Percentiles rank a stretch among this genome's conserved stretches.
phyloP scores from a whole-genome alignment of 2,329 filamentous ascomycete species.

The Teratosphaeriaceae sp. region DNA sequence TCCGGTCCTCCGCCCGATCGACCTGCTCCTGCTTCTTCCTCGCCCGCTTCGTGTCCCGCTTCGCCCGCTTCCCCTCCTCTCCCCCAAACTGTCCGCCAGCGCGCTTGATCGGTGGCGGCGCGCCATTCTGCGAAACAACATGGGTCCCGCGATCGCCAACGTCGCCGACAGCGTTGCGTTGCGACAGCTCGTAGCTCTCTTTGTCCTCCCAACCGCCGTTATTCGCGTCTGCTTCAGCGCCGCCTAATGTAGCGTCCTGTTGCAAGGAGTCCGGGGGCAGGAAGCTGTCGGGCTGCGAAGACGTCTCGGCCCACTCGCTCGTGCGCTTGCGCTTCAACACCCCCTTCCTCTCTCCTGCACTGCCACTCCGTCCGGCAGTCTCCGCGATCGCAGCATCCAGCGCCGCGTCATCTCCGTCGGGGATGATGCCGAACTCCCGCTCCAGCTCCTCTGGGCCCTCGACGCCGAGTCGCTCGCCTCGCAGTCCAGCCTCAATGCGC shows the following conservation, averaged over 20 bases:
- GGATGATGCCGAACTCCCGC: constrained; percentile 31
- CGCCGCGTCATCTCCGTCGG: constrained; percentile 20
- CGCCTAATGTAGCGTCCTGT: too few species aligned
- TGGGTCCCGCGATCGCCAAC: constrained; percentile 29
- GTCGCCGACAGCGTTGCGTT: constrained; percentile 36
- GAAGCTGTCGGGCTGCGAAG: neutral
- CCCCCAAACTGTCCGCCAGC: constrained; percentile 19
- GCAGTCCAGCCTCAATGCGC: constrained; percentile 46
- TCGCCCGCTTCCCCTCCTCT: constrained; percentile 37
- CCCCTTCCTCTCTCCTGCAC: constrained; percentile 22
- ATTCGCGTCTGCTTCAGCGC: constrained; percentile 3
- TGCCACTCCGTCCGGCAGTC: constrained; percentile 9
- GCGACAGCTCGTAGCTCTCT: constrained; percentile 35
- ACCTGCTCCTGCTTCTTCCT: constrained; percentile 39
- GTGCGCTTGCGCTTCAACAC: constrained; percentile 13
- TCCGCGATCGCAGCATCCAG: constrained; percentile 25
- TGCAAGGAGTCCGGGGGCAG: too few species aligned
- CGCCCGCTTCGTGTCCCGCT: constrained; percentile 51
- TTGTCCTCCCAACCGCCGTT: constrained; percentile 37
- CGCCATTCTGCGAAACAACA: constrained; percentile 28
- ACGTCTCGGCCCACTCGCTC: neutral
- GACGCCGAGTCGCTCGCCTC: constrained; percentile 44
- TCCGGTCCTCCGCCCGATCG: neutral
- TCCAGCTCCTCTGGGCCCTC: constrained; percentile 31
- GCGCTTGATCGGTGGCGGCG: constrained; percentile 13